Percentiles rank a stretch among this genome's conserved stretches.
phyloP scores from a whole-genome alignment of 257 asterid species.

The Solanum arcanum region DNA sequence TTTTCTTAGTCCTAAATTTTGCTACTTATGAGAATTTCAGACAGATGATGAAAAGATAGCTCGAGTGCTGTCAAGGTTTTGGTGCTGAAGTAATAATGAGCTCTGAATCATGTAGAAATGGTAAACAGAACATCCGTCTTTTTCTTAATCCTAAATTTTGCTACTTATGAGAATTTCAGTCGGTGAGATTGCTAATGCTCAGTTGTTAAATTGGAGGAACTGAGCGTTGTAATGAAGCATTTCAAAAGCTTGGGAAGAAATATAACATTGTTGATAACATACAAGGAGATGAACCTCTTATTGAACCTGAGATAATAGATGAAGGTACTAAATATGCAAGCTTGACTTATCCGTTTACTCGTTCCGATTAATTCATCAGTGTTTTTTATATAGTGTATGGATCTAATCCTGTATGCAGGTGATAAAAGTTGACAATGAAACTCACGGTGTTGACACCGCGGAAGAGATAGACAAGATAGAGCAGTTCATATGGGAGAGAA shows the following conservation, averaged over 20 bases:
- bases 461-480: slow-evolving; percentile 62
- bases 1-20: neutral
- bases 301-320: slow-evolving; percentile 84
- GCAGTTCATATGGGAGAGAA: slow-evolving; percentile 40
- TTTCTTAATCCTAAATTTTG: neutral
- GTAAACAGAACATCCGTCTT: slow-evolving; percentile 10
- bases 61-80: slow-evolving; percentile 72
- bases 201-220: slow-evolving; percentile 38
- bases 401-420: slow-evolving; percentile 19
- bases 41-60: slow-evolving; percentile 43
- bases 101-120: slow-evolving; percentile 78
- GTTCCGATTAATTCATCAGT: neutral
- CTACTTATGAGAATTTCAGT: neutral
- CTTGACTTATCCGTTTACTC: neutral
- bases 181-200: neutral
- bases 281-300: slow-evolving; percentile 95
- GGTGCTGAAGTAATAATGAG: slow-evolving; percentile 94
- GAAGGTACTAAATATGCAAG: slow-evolving; percentile 40
- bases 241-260: slow-evolving; percentile 49
- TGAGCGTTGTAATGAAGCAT: slow-evolving; percentile 81
- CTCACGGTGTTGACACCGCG: slow-evolving; percentile 64
- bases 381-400: neutral
- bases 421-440: slow-evolving; percentile 64
- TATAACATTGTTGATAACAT: slow-evolving; percentile 82
- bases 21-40: neutral